Base-by-base conservation (phyloP, 768 basidiomycete species). In the Lactarius deliciosus region DNA sequence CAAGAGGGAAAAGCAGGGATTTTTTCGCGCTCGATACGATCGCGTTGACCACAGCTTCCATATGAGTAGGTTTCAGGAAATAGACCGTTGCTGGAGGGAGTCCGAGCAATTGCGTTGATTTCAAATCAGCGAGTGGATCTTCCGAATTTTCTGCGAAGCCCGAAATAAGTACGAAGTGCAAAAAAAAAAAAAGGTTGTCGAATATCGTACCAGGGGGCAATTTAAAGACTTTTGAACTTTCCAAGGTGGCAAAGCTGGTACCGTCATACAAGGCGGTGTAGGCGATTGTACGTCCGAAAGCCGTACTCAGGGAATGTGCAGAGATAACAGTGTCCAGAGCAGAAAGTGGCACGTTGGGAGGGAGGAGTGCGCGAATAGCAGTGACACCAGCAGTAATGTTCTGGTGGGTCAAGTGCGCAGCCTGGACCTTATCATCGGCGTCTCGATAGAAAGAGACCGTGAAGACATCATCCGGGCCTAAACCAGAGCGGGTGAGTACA, bases 311-410 rank as follows among this genome's bases (percentile, higher is more conserved):
- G 2, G 89, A 80, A 73, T 92, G 85, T 2, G 85, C 84, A 30
- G 92, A 95, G 13, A 89, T 81, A 40, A 98, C 78, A 8, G 89
- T 91, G 75, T 97, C 95, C 60, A 89, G 75, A 7, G 87, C 77
- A 5, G 89, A 85, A 50, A 94, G 71, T 15, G 85, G 79, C 71
- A 86, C 85, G 28, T 90, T 84, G 11, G 86, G 79, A 2, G 95
- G 94, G 70, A 96, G 85, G 25, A 95, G 74, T 5, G 87, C 84
- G 41, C 90, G 87, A 28, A 86, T 79, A 3, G 90, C 90, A 0
- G 92, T 86, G n/a, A 95, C 89, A 40, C 92, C 95, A 4, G 95
- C 92, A 2, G 93, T 96, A 65, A 96, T 74, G 69, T 94, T 94
- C 75, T 90, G 83, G 74, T 94, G 92, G 0, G 92, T 92, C 38